Evolutionary conservation across 2,329 filamentous ascomycete genomes (phyloP).

Genomic region (Corynespora cassiicola): DNA sequence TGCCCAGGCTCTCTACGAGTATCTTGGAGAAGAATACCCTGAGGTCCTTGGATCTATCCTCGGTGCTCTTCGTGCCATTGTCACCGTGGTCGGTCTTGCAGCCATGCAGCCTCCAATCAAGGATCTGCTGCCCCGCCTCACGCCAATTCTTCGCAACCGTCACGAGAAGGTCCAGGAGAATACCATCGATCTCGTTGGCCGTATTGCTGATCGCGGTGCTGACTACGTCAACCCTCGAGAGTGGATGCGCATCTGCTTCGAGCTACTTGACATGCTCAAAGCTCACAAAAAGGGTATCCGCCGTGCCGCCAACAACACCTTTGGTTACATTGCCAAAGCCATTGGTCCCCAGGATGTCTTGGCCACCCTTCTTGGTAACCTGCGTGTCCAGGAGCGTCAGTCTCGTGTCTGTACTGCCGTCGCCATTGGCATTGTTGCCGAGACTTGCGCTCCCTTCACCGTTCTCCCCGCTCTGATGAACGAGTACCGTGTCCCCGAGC

Average conservation of each 20-base stretch:
- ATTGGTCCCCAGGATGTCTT: constrained; percentile 98
- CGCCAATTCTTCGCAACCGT: constrained; percentile 96
- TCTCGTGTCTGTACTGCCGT: constrained; percentile 98
- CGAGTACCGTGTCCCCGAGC: constrained; percentile 96
- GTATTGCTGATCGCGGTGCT: constrained; percentile 95
- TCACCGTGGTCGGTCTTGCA: constrained; percentile 96
- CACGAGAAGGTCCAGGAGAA: constrained; percentile 99
- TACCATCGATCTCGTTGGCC: constrained; percentile 95
- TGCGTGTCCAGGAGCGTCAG: constrained; percentile 96
- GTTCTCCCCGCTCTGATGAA: constrained; percentile 99
- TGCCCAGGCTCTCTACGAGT: constrained; percentile 94
- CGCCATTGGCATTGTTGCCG: constrained; percentile 96
- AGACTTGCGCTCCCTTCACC: constrained; percentile 97
- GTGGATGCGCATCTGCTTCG: constrained; percentile 99
- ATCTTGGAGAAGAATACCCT: constrained; percentile 97
- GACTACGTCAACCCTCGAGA: constrained; percentile 96
- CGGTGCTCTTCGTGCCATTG: constrained; percentile 91
- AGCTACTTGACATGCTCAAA: constrained; percentile 98
- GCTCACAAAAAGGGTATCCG: constrained; percentile 99
- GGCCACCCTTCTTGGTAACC: constrained; percentile 93
- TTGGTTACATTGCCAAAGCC: constrained; percentile 98
- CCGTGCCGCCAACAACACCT: constrained; percentile 98
- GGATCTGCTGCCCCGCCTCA: constrained; percentile 91
- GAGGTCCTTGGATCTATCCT: constrained; percentile 97
- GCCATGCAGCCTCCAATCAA: constrained; percentile 99